Conservation (phyloP, 768 basidiomycete genomes). For the Boletus tylopilopsis region DNA sequence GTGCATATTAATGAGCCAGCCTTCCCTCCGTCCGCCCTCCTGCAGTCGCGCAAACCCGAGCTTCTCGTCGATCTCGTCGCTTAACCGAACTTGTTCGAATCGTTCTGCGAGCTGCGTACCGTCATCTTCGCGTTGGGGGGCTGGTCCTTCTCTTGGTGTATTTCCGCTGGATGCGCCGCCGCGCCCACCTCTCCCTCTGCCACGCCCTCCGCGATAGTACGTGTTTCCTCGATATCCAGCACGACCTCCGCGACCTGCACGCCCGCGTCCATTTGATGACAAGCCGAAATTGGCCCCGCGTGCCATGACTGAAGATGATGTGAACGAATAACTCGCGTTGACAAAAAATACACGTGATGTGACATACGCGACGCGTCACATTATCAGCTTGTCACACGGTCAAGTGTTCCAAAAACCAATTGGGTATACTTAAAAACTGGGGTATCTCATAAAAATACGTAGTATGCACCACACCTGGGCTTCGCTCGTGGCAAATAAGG, state of each 20-base stretch:
- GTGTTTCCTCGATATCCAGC: conserved; percentile 27
- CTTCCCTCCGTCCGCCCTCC: conserved; percentile 74
- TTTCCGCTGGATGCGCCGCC: conserved; percentile 29
- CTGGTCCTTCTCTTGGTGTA: conserved; percentile 43
- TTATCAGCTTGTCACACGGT: not conserved
- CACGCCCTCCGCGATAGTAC: conserved; percentile 46
- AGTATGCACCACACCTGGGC: conserved; percentile 10
- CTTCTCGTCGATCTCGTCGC: conserved; percentile 91
- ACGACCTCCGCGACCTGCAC: conserved; percentile 42
- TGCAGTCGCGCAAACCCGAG: conserved; percentile 82
- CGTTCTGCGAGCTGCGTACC: conserved; percentile 82
- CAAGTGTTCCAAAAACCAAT: not conserved
- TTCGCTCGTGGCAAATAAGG: conserved; percentile 3
- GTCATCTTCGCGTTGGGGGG: conserved; percentile 79
- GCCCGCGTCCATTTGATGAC: conserved; percentile 41
- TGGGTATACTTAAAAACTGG: conserved; percentile 11
- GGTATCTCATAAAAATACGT: conserved; percentile 27
- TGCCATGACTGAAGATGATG: conserved; percentile 27
- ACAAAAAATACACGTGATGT: conserved; percentile 18
- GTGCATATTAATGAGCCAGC: conserved; percentile 99
- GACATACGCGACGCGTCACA: conserved; percentile 26
- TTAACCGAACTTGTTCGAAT: conserved; percentile 73
- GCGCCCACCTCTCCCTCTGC: conserved; percentile 40
- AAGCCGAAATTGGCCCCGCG: conserved; percentile 55
- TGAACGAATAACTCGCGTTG: conserved; percentile 7